These are phyloP conservation scores for Pleurotus cornucopiae DNA, from an alignment of 768 basidiomycete genomes.

Conservation along the genomic window DNA sequence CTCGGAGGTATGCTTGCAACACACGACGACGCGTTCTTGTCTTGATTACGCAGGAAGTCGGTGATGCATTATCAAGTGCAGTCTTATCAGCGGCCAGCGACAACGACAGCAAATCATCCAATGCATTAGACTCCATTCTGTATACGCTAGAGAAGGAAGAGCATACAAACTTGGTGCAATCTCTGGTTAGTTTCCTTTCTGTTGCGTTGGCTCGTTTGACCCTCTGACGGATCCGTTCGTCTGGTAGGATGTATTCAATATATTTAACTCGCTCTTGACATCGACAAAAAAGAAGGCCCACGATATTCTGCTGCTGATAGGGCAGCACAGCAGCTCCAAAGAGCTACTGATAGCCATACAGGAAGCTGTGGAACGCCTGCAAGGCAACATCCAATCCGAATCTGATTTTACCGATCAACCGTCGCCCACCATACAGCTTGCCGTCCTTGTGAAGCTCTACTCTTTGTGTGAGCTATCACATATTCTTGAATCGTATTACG, in stretches of 20 bases:
- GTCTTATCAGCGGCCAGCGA: background rate
- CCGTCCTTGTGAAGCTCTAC: conserved; percentile 34
- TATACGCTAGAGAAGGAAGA: background rate
- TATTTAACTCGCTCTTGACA: conserved; percentile 36
- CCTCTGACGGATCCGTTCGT: background rate
- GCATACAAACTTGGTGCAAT: background rate
- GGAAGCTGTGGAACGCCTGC: conserved; percentile 38
- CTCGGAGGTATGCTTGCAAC: background rate
- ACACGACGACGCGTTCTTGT: background rate
- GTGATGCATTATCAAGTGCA: background rate
- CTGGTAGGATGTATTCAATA: conserved; percentile 39
- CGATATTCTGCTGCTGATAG: conserved; percentile 36
- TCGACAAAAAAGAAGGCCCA: conserved; percentile 31
- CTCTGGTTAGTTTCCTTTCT: background rate
- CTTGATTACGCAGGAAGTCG: background rate
- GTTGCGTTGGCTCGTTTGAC: background rate
- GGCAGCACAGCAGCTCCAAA: conserved; percentile 36
- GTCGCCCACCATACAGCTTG: conserved; percentile 27
- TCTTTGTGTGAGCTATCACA: conserved; percentile 27
- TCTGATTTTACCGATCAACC: conserved; percentile 15
- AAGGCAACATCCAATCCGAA: conserved; percentile 13
- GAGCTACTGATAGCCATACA: conserved; percentile 44
- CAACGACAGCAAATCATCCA: background rate
- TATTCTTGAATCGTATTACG: background rate
- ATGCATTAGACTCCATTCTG: background rate